Evolutionary conservation across 2,329 filamentous ascomycete genomes (phyloP).

Genomic region (Fusarium papillatum): DNA sequence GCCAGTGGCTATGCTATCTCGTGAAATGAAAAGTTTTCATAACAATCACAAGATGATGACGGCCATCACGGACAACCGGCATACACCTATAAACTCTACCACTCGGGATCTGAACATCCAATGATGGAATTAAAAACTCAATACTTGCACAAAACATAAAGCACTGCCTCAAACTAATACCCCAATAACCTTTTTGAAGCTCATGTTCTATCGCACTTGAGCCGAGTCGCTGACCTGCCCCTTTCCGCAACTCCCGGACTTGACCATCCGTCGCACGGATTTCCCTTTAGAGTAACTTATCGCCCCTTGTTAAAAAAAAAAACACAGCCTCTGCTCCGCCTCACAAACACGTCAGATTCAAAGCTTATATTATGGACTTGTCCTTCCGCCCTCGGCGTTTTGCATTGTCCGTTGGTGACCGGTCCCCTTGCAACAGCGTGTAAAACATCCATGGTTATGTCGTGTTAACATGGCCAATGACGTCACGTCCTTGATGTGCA

Average conservation of each 20-base stretch:
- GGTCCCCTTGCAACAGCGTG: not conserved
- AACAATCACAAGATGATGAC: not conserved
- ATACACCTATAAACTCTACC: not conserved
- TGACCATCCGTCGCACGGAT: not conserved
- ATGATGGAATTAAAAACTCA: not conserved
- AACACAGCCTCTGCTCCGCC: constrained; percentile 7
- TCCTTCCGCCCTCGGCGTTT: not conserved
- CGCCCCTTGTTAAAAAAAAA: not conserved
- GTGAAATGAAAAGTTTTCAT: not conserved
- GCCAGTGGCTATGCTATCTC: not conserved
- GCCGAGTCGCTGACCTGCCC: not conserved
- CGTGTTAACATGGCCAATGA: not conserved
- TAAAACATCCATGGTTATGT: too few species aligned
- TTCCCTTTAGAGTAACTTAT: not conserved
- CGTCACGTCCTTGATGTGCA: not conserved
- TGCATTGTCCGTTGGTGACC: not conserved
- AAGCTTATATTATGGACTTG: constrained; percentile 1
- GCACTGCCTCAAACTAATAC: not conserved
- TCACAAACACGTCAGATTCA: constrained; percentile 17
- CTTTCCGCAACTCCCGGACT: not conserved
- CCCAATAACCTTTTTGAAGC: not conserved
- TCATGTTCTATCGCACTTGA: not conserved
- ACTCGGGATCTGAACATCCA: not conserved
- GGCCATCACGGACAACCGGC: not conserved
- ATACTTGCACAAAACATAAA: not conserved